Conservation (phyloP, 169 alveolate species). For the Plasmodium knowlesi region DNA sequence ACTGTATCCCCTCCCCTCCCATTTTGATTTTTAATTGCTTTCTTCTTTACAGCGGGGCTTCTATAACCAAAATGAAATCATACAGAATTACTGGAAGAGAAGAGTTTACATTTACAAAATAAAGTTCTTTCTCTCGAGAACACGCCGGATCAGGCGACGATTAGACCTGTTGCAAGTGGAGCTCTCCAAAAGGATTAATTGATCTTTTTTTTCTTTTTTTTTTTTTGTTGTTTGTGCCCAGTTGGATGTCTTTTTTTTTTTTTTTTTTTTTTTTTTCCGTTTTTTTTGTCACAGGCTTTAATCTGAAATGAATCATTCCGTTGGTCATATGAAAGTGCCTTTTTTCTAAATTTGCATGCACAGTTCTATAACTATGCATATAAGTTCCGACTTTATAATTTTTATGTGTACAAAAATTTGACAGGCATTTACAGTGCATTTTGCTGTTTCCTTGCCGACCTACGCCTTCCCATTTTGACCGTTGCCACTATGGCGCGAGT, state of each 20-base stretch:
- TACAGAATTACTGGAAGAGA: constrained; percentile 66
- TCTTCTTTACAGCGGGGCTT: constrained; percentile 32
- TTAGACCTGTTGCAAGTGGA: constrained; percentile 38
- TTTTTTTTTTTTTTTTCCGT: neutral
- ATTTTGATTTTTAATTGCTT: neutral
- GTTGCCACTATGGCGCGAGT: neutral
- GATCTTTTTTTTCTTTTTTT: constrained; percentile 1
- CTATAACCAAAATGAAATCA: constrained; percentile 61
- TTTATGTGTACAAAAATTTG: neutral
- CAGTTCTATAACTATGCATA: neutral
- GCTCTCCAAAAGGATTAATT: constrained; percentile 17
- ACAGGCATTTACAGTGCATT: neutral
- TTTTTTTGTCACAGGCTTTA: neutral
- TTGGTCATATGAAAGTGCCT: neutral
- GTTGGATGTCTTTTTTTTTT: neutral
- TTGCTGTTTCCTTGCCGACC: neutral
- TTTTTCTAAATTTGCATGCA: neutral
- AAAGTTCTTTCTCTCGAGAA: constrained; percentile 66
- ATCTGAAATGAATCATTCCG: neutral
- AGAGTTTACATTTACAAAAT: constrained; percentile 58
- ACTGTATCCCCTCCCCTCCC: neutral
- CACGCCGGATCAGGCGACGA: constrained; percentile 43
- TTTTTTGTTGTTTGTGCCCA: neutral
- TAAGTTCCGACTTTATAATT: neutral
- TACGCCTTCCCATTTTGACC: neutral